Evolutionary conservation across 2,329 filamentous ascomycete species (phyloP).

Genomic region (Aschersonia sp.): DNA sequence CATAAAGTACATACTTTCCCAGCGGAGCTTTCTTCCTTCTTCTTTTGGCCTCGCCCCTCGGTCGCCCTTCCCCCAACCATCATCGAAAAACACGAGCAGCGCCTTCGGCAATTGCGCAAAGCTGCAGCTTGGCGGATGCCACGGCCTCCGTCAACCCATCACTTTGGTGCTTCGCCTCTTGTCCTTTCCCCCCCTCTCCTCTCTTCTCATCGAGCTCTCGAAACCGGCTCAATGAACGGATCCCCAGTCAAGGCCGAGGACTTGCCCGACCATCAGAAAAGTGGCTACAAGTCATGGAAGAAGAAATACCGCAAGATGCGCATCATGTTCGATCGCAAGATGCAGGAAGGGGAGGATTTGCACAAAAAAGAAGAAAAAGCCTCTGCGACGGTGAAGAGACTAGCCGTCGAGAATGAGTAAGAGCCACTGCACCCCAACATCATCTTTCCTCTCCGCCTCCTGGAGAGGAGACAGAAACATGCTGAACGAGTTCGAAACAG

Average conservation of each 20-base stretch:
- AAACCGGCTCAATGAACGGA: slow-evolving; percentile 14
- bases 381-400: slow-evolving; percentile 63
- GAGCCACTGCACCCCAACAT: slow-evolving; percentile 13
- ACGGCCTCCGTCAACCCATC: no score
- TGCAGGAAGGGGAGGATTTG: slow-evolving; percentile 68
- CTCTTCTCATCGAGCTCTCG: not conserved
- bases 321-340: slow-evolving; percentile 60
- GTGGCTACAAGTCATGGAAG: slow-evolving; percentile 57
- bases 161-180: no score
- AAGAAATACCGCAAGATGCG: slow-evolving; percentile 96
- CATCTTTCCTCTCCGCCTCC: not conserved
- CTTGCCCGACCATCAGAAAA: slow-evolving; percentile 24
- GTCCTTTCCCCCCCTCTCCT: not conserved
- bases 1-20: no score
- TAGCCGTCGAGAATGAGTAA: slow-evolving; percentile 89
- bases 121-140: no score
- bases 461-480: not conserved
- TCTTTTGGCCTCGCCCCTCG: not conserved
- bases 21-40: not conserved
- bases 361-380: slow-evolving; percentile 74
- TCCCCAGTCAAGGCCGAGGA: slow-evolving; percentile 28
- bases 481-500: slow-evolving; percentile 27
- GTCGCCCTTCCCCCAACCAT: not conserved
- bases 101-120: no score
- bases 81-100: no score